These are phyloP conservation scores for Pseudoturritis turrita DNA, from an alignment of 345 rosid genomes.

Conservation along the genomic window DNA sequence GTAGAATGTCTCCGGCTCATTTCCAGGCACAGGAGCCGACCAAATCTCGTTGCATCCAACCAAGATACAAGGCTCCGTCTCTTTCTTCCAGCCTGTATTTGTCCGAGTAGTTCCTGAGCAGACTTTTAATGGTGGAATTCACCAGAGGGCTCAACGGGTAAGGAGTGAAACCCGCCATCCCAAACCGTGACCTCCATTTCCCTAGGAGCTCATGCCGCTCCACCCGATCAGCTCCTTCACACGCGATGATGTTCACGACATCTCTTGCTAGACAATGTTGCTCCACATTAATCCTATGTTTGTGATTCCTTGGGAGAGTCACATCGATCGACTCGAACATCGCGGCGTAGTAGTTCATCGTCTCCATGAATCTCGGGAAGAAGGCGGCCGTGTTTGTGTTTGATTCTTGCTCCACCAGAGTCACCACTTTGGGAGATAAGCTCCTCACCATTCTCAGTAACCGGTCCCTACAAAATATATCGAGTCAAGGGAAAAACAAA, in stretches of 20 bases:
- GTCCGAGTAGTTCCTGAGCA: slow-evolving; percentile 58
- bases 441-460: slow-evolving; percentile 72
- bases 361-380: slow-evolving; percentile 78
- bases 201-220: slow-evolving; percentile 87
- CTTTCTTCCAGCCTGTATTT: slow-evolving; percentile 78
- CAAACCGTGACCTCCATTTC: slow-evolving; percentile 80
- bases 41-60: slow-evolving; percentile 91
- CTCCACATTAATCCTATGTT: slow-evolving; percentile 87
- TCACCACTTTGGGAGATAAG: slow-evolving; percentile 83
- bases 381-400: slow-evolving; percentile 97
- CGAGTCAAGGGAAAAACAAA: neutral
- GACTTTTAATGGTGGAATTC: slow-evolving; percentile 61
- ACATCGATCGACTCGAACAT: slow-evolving; percentile 94
- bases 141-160: slow-evolving; percentile 79
- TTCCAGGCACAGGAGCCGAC: slow-evolving; percentile 92
- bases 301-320: slow-evolving; percentile 67
- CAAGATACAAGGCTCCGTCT: slow-evolving; percentile 80
- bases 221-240: slow-evolving; percentile 85
- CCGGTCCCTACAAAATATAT: slow-evolving; percentile 45
- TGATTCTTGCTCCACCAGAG: slow-evolving; percentile 95
- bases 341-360: slow-evolving; percentile 70
- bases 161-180: slow-evolving; percentile 81
- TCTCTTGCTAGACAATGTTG: slow-evolving; percentile 96
- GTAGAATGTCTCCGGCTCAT: slow-evolving; percentile 28
- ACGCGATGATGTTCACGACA: slow-evolving; percentile 86